These are phyloP conservation scores for Euphorbia celastroides DNA, from an alignment of 441 rosid genomes.

Conservation along the genomic window DNA sequence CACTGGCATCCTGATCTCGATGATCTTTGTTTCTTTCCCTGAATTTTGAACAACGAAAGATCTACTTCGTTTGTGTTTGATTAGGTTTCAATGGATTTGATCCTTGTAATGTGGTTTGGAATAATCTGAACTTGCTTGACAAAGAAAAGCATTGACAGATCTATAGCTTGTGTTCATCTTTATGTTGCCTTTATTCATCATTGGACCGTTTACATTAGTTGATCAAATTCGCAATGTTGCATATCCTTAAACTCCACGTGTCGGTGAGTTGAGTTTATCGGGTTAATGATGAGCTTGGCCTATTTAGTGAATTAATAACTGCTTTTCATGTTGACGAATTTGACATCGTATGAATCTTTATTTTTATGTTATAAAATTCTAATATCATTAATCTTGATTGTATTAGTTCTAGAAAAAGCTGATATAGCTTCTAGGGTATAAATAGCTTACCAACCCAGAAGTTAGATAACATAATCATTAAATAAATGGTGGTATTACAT, in stretches of 20 bases:
- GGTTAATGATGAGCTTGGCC: too few species aligned
- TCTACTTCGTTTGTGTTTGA: constrained; percentile 19
- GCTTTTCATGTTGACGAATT: too few species aligned
- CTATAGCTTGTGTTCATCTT: constrained; percentile 13
- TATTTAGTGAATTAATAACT: too few species aligned
- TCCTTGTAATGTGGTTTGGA: constrained; percentile 30
- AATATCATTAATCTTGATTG: too few species aligned
- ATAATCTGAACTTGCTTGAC: constrained; percentile 31
- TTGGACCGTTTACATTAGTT: constrained; percentile 3
- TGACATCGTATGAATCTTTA: too few species aligned
- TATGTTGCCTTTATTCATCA: constrained; percentile 7
- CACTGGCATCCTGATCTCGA: constrained; percentile 60
- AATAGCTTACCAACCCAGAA: not conserved
- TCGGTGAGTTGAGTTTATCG: too few species aligned
- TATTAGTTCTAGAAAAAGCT: not conserved
- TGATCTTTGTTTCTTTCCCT: constrained; percentile 15
- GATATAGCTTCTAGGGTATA: not conserved
- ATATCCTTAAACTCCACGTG: too few species aligned
- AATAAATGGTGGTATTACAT: not conserved
- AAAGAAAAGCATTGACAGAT: constrained; percentile 20
- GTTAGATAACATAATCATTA: not conserved
- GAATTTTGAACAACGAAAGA: constrained; percentile 15
- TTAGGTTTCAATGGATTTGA: constrained; percentile 18
- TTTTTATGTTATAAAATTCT: too few species aligned
- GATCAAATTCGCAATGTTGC: constrained; percentile 1